A percentile compares a stretch with the other conserved stretches of the same genome.
These are phyloP conservation scores for Cinnamomum micranthum DNA, from an alignment of 164 flowering plant species.

Conservation along the genomic window DNA sequence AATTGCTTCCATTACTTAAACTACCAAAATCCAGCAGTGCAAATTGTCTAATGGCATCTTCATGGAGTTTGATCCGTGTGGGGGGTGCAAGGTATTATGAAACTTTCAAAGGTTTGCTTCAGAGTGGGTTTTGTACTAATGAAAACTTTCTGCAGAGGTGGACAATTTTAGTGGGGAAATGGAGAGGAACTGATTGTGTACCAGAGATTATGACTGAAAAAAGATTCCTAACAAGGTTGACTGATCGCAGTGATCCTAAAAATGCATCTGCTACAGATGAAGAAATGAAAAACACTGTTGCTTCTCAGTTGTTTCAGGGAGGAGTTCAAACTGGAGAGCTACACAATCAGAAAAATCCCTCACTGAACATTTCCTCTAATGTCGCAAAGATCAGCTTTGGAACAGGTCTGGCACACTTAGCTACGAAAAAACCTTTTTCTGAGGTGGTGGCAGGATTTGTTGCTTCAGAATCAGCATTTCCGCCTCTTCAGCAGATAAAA, in stretches of 20 bases:
- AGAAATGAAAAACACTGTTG: conserved; percentile 25
- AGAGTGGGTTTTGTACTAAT: conserved; percentile 71
- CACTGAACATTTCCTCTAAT: conserved; percentile 22
- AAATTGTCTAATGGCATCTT: conserved; percentile 48
- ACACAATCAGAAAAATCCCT: conserved; percentile 22
- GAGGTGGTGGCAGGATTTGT: conserved; percentile 89
- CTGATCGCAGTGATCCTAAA: conserved; percentile 12
- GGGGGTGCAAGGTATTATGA: conserved; percentile 82
- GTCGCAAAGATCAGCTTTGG: conserved; percentile 52
- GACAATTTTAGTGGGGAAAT: conserved; percentile 48
- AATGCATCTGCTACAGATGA: conserved; percentile 23
- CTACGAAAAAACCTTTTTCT: conserved; percentile 77
- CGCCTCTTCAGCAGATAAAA: conserved; percentile 72
- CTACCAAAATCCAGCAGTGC: conserved; percentile 39
- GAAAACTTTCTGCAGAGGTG: conserved; percentile 67
- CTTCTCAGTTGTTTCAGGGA: conserved; percentile 17
- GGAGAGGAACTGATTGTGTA: conserved; percentile 21
- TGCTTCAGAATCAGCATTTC: conserved; percentile 60
- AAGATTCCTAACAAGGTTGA: conserved; percentile 22
- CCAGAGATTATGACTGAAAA: conserved; percentile 18
- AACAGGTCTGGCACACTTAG: conserved; percentile 55
- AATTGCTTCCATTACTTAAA: conserved; percentile 55
- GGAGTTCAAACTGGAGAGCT: conserved; percentile 21
- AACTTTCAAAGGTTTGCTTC: conserved; percentile 77
- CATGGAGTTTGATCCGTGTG: conserved; percentile 77